These are phyloP conservation scores for Thelonectria olida DNA, from an alignment of 2,329 filamentous ascomycete genomes.

Conservation along the genomic window DNA sequence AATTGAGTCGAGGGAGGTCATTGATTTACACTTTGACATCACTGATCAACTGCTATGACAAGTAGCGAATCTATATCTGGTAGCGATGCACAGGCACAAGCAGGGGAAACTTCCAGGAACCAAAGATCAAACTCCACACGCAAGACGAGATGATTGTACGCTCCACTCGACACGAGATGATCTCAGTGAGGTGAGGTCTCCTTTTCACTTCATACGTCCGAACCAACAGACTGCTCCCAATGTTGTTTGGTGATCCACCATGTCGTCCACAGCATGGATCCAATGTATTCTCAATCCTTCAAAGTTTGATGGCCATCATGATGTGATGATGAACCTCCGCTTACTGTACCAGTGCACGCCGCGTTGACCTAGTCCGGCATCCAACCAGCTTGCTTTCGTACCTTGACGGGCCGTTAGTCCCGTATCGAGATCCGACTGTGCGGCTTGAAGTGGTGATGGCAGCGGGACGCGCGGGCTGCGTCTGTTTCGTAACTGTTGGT, in stretches of 20 bases:
- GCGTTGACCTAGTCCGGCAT: too few species aligned
- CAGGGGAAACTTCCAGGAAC: neutral
- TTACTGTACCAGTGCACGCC: too few species aligned
- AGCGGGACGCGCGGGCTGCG: slow-evolving; percentile 3
- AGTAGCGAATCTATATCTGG: neutral
- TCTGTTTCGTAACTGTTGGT: neutral
- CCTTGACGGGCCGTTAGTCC: neutral
- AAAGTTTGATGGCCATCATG: neutral
- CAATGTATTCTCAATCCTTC: neutral
- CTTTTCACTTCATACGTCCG: neutral
- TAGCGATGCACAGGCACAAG: neutral
- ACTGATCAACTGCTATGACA: neutral
- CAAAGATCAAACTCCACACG: slow-evolving; percentile 15
- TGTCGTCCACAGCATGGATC: neutral
- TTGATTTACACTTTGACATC: slow-evolving; percentile 11
- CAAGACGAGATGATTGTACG: slow-evolving; percentile 22
- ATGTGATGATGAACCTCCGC: neutral
- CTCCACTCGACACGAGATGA: slow-evolving; percentile 13
- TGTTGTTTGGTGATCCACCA: neutral
- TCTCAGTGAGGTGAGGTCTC: neutral
- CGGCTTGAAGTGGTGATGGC: neutral
- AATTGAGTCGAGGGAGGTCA: slow-evolving; percentile 10
- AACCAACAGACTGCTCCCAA: neutral
- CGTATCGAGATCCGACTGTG: neutral
- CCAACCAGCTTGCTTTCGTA: neutral